Conservation (phyloP, 495 filamentous ascomycete genomes). For the Penicillium desertorum region DNA sequence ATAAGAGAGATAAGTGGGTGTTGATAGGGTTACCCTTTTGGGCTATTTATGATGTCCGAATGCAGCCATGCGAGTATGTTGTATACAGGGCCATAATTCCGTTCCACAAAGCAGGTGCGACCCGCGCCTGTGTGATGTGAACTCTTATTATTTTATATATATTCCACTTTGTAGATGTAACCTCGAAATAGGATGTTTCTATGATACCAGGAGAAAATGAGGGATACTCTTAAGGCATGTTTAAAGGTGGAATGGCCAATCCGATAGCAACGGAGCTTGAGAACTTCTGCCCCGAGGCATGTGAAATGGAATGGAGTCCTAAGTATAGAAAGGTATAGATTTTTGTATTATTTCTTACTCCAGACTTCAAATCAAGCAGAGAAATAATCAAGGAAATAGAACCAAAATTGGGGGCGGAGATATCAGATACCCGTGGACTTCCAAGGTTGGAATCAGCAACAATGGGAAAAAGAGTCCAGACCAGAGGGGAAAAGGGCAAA, state of each 20-base stretch:
- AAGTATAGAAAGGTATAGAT: background rate
- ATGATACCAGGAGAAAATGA: background rate
- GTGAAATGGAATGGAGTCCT: slow-evolving; percentile 1
- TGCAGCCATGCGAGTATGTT: background rate
- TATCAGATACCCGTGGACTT: background rate
- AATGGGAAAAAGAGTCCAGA: slow-evolving; percentile 8
- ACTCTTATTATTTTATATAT: background rate
- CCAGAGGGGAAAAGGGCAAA: slow-evolving; percentile 10
- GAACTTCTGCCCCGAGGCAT: slow-evolving; percentile 3
- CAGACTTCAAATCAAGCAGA: background rate
- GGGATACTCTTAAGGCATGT: background rate
- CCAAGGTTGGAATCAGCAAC: background rate
- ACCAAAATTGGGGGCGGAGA: background rate
- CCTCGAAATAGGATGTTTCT: background rate
- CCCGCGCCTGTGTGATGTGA: slow-evolving; percentile 5
- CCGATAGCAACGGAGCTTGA: background rate
- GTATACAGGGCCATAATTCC: slow-evolving; percentile 6
- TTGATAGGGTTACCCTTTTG: background rate
- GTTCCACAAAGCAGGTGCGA: slow-evolving; percentile 9
- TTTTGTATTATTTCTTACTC: background rate
- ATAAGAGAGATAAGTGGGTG: background rate
- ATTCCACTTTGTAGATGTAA: background rate
- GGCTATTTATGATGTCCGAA: background rate
- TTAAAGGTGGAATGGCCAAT: background rate
- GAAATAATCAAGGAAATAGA: background rate